Evolutionary conservation across 108 stramenopile species (phyloP).

Genomic region (Nitzschia sp.): DNA sequence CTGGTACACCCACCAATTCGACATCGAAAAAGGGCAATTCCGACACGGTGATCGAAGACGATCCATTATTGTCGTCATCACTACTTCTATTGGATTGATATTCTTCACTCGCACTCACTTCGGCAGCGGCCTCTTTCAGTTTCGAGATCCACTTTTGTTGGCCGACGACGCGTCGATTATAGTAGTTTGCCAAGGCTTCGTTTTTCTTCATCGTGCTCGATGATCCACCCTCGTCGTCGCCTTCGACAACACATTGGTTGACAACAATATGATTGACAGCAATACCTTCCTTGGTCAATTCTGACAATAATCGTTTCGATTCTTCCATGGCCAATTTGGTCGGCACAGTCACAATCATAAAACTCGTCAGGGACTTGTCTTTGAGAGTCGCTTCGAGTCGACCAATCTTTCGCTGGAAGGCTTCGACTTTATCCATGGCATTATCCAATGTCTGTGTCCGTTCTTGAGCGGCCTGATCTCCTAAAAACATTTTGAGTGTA

Average conservation of each 20-base stretch:
- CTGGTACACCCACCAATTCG: slow-evolving; percentile 83
- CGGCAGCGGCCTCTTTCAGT: slow-evolving; percentile 51
- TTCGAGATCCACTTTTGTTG: slow-evolving; percentile 76
- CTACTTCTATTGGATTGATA: slow-evolving; percentile 59
- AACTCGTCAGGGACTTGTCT: slow-evolving; percentile 57
- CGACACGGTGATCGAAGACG: slow-evolving; percentile 54
- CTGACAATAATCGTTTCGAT: slow-evolving; percentile 71
- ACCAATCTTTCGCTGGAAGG: slow-evolving; percentile 64
- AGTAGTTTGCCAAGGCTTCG: slow-evolving; percentile 64
- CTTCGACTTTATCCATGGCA: slow-evolving; percentile 68
- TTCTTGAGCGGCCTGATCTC: slow-evolving; percentile 45
- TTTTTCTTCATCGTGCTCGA: background rate
- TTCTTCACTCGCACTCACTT: slow-evolving; percentile 72
- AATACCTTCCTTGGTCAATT: slow-evolving; percentile 68
- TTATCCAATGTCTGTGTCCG: slow-evolving; percentile 68
- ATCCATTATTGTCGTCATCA: no score
- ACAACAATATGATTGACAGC: slow-evolving; percentile 76
- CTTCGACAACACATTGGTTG: slow-evolving; percentile 74
- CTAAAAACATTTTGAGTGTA: slow-evolving; percentile 74
- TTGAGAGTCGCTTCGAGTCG: slow-evolving; percentile 48
- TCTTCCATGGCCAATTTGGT: slow-evolving; percentile 84
- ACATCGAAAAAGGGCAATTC: slow-evolving; percentile 85
- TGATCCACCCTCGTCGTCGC: slow-evolving; percentile 13
- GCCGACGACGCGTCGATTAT: slow-evolving; percentile 66
- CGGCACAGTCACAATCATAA: slow-evolving; percentile 92